Evolutionary conservation across 2,329 filamentous ascomycete genomes (phyloP).

Genomic region (Scleromitrula shiraiana): DNA sequence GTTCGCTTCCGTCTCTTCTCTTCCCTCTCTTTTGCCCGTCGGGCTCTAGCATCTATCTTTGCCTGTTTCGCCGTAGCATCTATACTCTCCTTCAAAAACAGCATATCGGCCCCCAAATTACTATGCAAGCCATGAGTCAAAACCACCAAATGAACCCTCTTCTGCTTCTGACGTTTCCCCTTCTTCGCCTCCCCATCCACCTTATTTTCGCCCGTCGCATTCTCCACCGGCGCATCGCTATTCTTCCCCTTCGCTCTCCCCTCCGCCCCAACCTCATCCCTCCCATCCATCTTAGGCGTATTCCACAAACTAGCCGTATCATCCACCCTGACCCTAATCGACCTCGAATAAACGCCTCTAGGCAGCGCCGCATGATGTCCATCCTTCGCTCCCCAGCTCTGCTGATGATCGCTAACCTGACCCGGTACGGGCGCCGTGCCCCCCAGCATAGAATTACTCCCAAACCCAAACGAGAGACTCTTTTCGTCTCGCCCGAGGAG

Average conservation of each 20-base stretch:
- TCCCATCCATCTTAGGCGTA: conserved; percentile 71
- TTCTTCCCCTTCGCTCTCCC: conserved; percentile 20
- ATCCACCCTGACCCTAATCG: conserved; percentile 70
- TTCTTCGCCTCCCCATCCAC: conserved; percentile 11
- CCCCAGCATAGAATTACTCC: conserved; percentile 31
- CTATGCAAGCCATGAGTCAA: conserved; percentile 93
- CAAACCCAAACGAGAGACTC: conserved; percentile 58
- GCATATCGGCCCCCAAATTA: conserved; percentile 92
- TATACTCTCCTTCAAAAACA: conserved; percentile 95
- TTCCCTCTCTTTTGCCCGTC: conserved; percentile 44
- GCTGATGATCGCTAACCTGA: conserved; percentile 68
- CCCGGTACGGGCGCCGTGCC: conserved; percentile 46
- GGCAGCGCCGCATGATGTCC: conserved; percentile 53
- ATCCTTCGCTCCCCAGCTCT: conserved; percentile 48
- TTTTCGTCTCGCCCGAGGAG: conserved; percentile 79
- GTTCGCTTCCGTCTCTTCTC: conserved; percentile 14
- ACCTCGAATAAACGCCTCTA: conserved; percentile 77
- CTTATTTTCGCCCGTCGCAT: conserved; percentile 19
- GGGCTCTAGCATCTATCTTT: conserved; percentile 56
- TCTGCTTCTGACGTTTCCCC: conserved; percentile 37
- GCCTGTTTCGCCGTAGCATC: conserved; percentile 73
- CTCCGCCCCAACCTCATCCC: conserved; percentile 33
- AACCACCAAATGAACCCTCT: conserved; percentile 83
- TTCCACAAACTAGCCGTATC: conserved; percentile 91
- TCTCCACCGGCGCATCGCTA: conserved; percentile 20